Base-by-base conservation (phyloP, 805 yeast species). In the Komagataella populi region DNA sequence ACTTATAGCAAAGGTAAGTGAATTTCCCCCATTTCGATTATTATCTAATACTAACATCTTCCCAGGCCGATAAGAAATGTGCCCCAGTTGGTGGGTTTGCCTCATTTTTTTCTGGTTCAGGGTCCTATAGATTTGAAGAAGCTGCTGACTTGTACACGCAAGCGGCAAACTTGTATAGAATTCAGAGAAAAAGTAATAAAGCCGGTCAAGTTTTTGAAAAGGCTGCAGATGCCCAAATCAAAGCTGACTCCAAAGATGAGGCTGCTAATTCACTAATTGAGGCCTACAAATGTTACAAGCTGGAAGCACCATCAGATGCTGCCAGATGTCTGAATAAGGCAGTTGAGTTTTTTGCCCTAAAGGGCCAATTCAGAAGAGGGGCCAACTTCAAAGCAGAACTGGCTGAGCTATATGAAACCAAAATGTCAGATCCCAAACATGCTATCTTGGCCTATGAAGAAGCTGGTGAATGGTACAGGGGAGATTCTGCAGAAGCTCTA, bases 351-450 rank as follows among this genome's bases (percentile, higher is more conserved):
- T 91, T 90, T 66, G 88, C 96, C 1, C 75, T 80, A 55, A 81
- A 87, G 58, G 99, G 99, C 10, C 96, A 91, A 65, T 93, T 93
- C 69, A 81, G 99, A 64, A 76, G 98, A 65, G 96, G 96, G 22
- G 99, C 99, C 10, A 88, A 88, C 63, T 90, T 85, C 70, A 84
- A 90, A 63, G 80, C 84, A 72, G 99, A 93, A 63, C 73, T 93
- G 61, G 99, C 90, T 8, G 89, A 81, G 57, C 66, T 91, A 48
- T 87, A 86, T 62, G 98, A 91, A 67, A 76, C 77, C 48, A 86
- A 84, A 49, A 69, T 87, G 18, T 76, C 76, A 49, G 91, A 90
- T 60, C 66, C 70, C 36, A 70, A 73, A 22, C 77, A 77, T 57
- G 97, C 99, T 5, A 75, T 84, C 50, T 73, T 73, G 51, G 79